Evolutionary conservation across 768 basidiomycete species (phyloP).

Genomic region (Mycena capillaripes): DNA sequence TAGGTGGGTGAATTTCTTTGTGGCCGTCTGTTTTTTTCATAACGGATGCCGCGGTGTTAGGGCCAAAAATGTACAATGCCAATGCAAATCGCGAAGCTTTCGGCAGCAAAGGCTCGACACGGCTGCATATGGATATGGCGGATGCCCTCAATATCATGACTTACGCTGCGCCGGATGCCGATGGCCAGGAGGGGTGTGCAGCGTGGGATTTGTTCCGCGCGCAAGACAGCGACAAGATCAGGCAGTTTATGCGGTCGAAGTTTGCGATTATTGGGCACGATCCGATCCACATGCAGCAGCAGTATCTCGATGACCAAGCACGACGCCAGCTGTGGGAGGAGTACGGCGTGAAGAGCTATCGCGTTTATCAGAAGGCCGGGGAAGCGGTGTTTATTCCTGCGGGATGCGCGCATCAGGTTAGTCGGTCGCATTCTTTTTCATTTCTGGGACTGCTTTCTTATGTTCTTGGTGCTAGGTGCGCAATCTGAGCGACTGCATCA

Average conservation of each 20-base stretch:
- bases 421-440: conserved; percentile 31
- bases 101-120: conserved; percentile 85
- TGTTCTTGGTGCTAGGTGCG: conserved; percentile 73
- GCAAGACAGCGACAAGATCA: conserved; percentile 83
- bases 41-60: conserved; percentile 52
- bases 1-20: conserved; percentile 60
- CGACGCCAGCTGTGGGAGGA: conserved; percentile 77
- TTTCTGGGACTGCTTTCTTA: conserved; percentile 1
- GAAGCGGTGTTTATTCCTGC: conserved; percentile 97
- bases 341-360: conserved; percentile 80
- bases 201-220: conserved; percentile 94
- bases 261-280: conserved; percentile 74
- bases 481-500: conserved; percentile 95
- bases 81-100: conserved; percentile 75
- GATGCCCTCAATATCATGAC: conserved; percentile 96
- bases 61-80: conserved; percentile 97
- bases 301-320: conserved; percentile 82
- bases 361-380: conserved; percentile 92
- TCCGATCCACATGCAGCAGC: conserved; percentile 92
- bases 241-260: conserved; percentile 78
- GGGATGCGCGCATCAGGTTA: conserved; percentile 91
- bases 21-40: conserved; percentile 18
- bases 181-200: conserved; percentile 83
- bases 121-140: conserved; percentile 95
- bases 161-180: conserved; percentile 67